Conservation (phyloP, 306 rosid species). For the Canavalia ensiformis region DNA sequence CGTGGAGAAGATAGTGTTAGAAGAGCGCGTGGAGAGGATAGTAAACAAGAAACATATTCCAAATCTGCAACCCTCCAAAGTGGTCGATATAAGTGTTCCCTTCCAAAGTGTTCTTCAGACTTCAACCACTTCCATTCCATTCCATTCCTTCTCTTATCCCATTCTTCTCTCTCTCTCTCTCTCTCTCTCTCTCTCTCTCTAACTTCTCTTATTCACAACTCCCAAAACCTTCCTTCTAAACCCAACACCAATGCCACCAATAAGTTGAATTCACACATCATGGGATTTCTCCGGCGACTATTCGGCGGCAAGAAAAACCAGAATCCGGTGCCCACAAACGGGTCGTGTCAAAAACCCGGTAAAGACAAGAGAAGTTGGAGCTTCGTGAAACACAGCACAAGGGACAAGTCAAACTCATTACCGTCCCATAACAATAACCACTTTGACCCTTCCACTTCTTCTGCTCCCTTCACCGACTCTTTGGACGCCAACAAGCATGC, state of each 20-base stretch:
- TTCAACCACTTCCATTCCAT: conserved; percentile 13
- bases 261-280: conserved; percentile 55
- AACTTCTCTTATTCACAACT: not conserved
- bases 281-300: conserved; percentile 95
- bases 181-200: not conserved
- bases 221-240: not conserved
- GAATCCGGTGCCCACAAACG: not conserved
- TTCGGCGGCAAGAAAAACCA: conserved; percentile 65
- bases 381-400: conserved; percentile 45
- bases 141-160: conserved; percentile 20
- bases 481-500: conserved; percentile 83
- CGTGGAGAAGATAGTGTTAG: conserved; percentile 19
- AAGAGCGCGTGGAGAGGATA: not conserved
- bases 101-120: not conserved
- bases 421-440: conserved; percentile 22
- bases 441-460: conserved; percentile 36
- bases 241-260: conserved; percentile 12
- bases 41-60: conserved; percentile 15
- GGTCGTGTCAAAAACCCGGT: conserved; percentile 32
- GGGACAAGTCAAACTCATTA: conserved; percentile 24
- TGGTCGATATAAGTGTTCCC: conserved; percentile 41
- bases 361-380: conserved; percentile 60
- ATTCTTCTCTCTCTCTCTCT: too few species aligned
- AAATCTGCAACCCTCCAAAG: conserved; percentile 14
- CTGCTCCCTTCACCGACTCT: conserved; percentile 38